These are phyloP conservation scores for Artemisia tridentata DNA, from an alignment of 129 eudicot species.

Conservation along the genomic window DNA sequence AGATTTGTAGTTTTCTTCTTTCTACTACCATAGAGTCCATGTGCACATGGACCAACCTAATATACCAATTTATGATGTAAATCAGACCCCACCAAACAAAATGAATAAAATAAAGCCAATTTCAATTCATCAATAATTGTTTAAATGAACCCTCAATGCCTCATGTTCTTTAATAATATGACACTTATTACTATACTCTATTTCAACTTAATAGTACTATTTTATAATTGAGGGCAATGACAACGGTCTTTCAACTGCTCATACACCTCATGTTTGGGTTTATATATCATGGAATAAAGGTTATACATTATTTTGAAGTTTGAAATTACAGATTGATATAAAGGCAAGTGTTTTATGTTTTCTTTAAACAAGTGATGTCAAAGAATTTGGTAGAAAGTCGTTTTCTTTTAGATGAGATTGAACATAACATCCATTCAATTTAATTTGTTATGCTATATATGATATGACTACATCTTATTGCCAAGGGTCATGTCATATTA, in stretches of 20 bases:
- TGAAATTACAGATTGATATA: not conserved
- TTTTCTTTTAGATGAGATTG: constrained; percentile 8
- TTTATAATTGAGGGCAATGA: constrained; percentile 29
- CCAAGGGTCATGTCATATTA: constrained; percentile 26
- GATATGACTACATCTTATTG: constrained; percentile 24
- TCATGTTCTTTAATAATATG: constrained; percentile 33
- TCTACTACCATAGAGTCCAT: constrained; percentile 26
- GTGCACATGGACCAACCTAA: constrained; percentile 49
- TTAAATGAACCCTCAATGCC: constrained; percentile 39
- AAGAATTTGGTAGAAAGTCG: constrained; percentile 19
- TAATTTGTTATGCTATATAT: not conserved
- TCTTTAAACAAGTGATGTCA: constrained; percentile 21
- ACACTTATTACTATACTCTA: constrained; percentile 26
- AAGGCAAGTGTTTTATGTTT: not conserved
- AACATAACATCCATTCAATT: not conserved
- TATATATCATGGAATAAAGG: constrained; percentile 24
- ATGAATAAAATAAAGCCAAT: constrained; percentile 23
- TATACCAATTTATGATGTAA: constrained; percentile 34
- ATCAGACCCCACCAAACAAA: constrained; percentile 34
- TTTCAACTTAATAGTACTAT: constrained; percentile 26
- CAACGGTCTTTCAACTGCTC: constrained; percentile 40
- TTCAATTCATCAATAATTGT: constrained; percentile 33
- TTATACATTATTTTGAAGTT: constrained; percentile 8
- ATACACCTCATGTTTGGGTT: constrained; percentile 34
- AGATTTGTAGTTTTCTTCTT: constrained; percentile 28